Evolutionary conservation across 176 grass and related monocot species (phyloP).

Genomic region (Bolboschoenus planiculmis): DNA sequence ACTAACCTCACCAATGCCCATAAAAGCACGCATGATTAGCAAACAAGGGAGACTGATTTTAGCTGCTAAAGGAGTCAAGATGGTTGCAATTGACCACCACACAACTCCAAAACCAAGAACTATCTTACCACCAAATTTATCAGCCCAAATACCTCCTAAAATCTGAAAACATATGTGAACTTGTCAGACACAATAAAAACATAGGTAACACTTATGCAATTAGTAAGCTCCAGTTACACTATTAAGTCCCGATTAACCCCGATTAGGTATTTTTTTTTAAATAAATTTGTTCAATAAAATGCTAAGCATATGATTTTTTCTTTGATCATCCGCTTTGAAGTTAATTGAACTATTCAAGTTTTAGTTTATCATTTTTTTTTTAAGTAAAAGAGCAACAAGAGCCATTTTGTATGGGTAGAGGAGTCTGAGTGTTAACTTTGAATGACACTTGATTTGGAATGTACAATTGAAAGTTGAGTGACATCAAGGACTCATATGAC

Average conservation of each 20-base stretch:
- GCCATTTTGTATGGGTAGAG: not conserved
- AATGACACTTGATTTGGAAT: not conserved
- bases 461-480: not conserved
- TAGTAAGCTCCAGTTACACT: not conserved
- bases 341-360: not conserved
- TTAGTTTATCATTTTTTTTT: not conserved
- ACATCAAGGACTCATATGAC: not conserved
- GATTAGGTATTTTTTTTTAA: not conserved
- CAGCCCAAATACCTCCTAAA: conserved; percentile 90
- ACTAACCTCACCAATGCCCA: conserved; percentile 94
- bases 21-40: conserved; percentile 80
- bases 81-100: conserved; percentile 93
- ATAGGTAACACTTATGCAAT: not conserved
- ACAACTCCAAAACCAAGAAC: conserved; percentile 88
- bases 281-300: not conserved
- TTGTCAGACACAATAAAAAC: not conserved
- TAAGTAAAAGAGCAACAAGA: not conserved
- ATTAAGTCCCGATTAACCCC: not conserved
- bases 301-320: not conserved
- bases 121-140: conserved; percentile 79
- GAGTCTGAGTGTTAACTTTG: not conserved
- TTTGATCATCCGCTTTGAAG: not conserved
- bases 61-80: conserved; percentile 86
- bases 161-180: conserved; percentile 45
- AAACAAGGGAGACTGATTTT: conserved; percentile 83